A percentile compares a stretch with the other conserved stretches of the same genome.
phyloP scores from a whole-genome alignment of 495 filamentous ascomycete species.

The Cairneyella variabilis region DNA sequence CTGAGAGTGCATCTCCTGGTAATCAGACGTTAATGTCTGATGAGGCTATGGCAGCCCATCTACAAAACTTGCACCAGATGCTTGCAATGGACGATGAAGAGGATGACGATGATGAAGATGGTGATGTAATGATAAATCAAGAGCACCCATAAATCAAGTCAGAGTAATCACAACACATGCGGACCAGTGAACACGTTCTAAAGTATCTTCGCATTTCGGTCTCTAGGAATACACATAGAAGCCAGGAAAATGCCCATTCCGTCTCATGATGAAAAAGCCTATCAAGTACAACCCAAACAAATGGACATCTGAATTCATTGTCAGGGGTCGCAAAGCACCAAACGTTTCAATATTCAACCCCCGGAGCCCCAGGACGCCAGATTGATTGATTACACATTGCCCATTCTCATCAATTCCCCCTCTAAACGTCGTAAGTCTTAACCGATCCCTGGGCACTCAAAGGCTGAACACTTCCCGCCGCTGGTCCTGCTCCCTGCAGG shows the following conservation, averaged over 20 bases:
- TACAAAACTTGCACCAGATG: neutral
- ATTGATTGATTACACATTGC: conserved; percentile 11
- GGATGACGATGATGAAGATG: neutral
- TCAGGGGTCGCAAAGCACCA: neutral
- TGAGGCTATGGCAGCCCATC: too few relatives aligned
- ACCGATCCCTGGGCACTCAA: conserved; percentile 55
- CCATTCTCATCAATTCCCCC: neutral
- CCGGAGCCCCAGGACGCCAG: conserved; percentile 21
- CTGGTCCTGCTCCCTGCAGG: conserved; percentile 41
- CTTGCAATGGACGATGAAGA: neutral
- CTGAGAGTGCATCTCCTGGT: too few relatives aligned
- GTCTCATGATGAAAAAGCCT: neutral
- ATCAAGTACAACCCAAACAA: neutral
- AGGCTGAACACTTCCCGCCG: conserved; percentile 53
- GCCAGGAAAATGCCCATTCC: conserved; percentile 1
- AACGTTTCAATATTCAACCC: conserved; percentile 10
- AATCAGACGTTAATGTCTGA: too few relatives aligned
- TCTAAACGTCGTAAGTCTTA: conserved; percentile 27
- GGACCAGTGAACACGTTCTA: conserved; percentile 7
- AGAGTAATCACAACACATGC: neutral
- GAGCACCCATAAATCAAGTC: too few relatives aligned
- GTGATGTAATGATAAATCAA: too few relatives aligned
- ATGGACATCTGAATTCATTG: conserved; percentile 19
- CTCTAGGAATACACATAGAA: conserved; percentile 21
- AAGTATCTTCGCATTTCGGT: conserved; percentile 6